phyloP scores from a whole-genome alignment of 306 rosid genomes.

The Glycine soja region DNA sequence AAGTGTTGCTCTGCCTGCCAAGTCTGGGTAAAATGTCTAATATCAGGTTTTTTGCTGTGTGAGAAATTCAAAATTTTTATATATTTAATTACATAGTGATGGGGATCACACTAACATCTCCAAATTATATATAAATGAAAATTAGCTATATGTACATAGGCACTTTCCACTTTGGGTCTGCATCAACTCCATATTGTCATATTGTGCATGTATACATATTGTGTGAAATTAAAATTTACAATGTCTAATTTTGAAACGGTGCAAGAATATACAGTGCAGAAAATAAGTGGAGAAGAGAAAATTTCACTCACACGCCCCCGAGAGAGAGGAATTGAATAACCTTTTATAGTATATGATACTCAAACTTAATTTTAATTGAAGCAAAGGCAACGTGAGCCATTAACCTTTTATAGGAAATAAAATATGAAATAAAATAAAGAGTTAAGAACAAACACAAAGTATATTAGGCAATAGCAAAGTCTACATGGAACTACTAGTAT shows the following conservation, averaged over 20 bases:
- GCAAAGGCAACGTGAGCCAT: no score
- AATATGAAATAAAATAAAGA: no score
- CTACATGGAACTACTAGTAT: no score
- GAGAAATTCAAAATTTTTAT: conserved; percentile 7
- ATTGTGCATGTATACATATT: neutral
- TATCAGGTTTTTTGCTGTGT: conserved; percentile 12
- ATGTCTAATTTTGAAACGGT: neutral
- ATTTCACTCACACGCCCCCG: no score
- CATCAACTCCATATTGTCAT: neutral
- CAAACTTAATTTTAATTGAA: no score
- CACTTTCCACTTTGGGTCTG: neutral
- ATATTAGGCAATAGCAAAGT: no score
- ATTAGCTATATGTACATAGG: neutral
- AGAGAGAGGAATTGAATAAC: neutral
- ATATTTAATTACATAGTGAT: neutral
- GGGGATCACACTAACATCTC: neutral
- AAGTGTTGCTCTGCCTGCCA: neutral
- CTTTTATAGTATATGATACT: no score
- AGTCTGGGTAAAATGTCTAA: neutral
- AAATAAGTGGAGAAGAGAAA: neutral
- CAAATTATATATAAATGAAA: neutral
- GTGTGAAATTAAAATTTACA: conserved; percentile 6
- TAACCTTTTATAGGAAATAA: no score
- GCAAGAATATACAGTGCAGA: neutral
- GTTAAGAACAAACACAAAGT: no score